A percentile compares a stretch with the other conserved stretches of the same genome.
Evolutionary conservation across 352 stramenopile species (phyloP).

Genomic region (Pythium sp.): DNA sequence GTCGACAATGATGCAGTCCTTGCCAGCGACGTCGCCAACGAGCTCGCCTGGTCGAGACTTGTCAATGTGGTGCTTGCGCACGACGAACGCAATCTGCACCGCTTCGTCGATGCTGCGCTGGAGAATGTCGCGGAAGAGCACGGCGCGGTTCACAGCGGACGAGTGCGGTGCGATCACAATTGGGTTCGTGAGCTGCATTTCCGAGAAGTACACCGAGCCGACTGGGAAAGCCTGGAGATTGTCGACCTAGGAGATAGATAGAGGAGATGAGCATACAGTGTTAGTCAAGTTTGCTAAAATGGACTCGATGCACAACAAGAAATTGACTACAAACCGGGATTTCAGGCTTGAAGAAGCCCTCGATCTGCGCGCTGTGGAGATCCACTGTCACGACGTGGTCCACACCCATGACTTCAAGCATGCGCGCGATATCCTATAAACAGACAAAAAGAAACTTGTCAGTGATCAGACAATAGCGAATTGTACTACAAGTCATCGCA

Average conservation of each 20-base stretch:
- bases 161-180: conserved; percentile 84
- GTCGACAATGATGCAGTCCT: conserved; percentile 87
- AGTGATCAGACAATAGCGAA: background rate
- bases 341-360: conserved; percentile 86
- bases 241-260: conserved; percentile 43
- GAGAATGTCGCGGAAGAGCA: conserved; percentile 80
- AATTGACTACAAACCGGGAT: conserved; percentile 45
- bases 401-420: conserved; percentile 89
- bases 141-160: conserved; percentile 71
- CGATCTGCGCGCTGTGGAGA: conserved; percentile 86
- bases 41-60: conserved; percentile 66
- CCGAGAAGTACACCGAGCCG: conserved; percentile 83
- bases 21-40: conserved; percentile 73
- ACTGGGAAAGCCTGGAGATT: conserved; percentile 86
- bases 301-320: background rate
- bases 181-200: conserved; percentile 61
- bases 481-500: too few species aligned
- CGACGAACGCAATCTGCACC: conserved; percentile 78
- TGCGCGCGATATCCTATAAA: conserved; percentile 71
- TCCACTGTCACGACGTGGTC: conserved; percentile 87
- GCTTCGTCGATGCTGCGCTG: conserved; percentile 73
- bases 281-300: background rate
- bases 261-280: background rate
- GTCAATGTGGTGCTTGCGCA: conserved; percentile 81
- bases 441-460: background rate